phyloP scores from a whole-genome alignment of 1,284 basidiomycete species.

The Leccinum huronense region DNA sequence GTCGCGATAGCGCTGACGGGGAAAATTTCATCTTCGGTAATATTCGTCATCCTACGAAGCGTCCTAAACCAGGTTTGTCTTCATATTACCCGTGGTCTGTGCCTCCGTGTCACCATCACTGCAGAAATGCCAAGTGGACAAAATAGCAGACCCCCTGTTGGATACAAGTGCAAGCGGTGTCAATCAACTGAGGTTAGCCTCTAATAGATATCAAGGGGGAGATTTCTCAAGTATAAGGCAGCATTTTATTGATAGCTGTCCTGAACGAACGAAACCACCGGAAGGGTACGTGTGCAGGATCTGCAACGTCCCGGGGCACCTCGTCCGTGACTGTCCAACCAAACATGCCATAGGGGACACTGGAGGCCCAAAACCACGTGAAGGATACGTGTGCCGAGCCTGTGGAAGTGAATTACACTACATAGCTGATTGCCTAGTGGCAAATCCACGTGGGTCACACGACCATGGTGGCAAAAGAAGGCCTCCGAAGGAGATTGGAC shows the following conservation, averaged over 20 bases:
- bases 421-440: slow-evolving; percentile 82
- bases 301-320: slow-evolving; percentile 77
- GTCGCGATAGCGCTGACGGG: slow-evolving; percentile 43
- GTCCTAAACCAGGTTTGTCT: slow-evolving; percentile 50
- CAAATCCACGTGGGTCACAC: slow-evolving; percentile 42
- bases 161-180: slow-evolving; percentile 77
- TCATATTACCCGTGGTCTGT: not conserved
- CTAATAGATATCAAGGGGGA: not conserved
- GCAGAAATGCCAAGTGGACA: slow-evolving; percentile 37
- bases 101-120: not conserved
- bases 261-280: slow-evolving; percentile 69
- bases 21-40: slow-evolving; percentile 72
- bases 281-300: slow-evolving; percentile 86
- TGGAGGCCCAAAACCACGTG: slow-evolving; percentile 72
- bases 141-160: slow-evolving; percentile 58
- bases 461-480: slow-evolving; percentile 49
- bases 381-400: slow-evolving; percentile 84
- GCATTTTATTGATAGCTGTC: slow-evolving; percentile 79
- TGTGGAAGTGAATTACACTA: slow-evolving; percentile 84
- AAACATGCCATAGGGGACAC: slow-evolving; percentile 73
- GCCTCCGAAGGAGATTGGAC: slow-evolving; percentile 75
- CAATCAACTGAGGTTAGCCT: slow-evolving; percentile 64
- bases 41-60: slow-evolving; percentile 54
- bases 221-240: slow-evolving; percentile 31
- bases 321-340: slow-evolving; percentile 84